These are phyloP conservation scores for Sisymbrium irio DNA, from an alignment of 345 rosid species.

Conservation along the genomic window DNA sequence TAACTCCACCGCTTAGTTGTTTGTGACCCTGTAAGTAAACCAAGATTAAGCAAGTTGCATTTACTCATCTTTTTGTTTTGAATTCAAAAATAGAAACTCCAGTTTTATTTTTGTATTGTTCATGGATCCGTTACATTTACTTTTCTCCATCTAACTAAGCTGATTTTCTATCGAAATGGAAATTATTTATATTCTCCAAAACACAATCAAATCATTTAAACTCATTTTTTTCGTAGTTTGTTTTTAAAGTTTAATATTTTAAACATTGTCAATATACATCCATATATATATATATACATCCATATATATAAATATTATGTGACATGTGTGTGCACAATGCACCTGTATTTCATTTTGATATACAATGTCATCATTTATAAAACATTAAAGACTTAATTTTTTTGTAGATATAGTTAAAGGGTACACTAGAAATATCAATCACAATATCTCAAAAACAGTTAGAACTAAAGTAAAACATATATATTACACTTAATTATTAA, in stretches of 20 bases:
- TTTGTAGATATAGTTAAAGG: too few species aligned
- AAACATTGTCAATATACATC: background rate
- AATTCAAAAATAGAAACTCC: constrained; percentile 26
- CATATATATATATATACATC: background rate
- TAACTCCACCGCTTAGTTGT: constrained; percentile 10
- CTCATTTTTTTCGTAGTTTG: background rate
- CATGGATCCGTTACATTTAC: constrained; percentile 24
- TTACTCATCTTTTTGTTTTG: constrained; percentile 27
- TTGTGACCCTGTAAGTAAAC: constrained; percentile 11
- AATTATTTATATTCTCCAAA: background rate
- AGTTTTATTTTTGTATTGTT: constrained; percentile 3
- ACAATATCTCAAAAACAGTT: background rate
- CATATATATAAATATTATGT: background rate
- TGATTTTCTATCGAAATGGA: constrained; percentile 9
- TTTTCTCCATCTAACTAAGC: constrained; percentile 14
- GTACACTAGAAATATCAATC: too few species aligned
- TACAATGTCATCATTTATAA: background rate
- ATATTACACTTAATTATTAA: too few species aligned
- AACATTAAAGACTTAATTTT: too few species aligned
- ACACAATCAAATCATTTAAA: background rate
- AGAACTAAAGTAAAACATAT: too few species aligned
- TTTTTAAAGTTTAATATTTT: background rate
- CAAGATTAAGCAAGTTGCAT: constrained; percentile 39
- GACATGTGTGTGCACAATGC: background rate
- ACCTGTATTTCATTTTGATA: background rate